Evolutionary conservation across 2,329 filamentous ascomycete species (phyloP), one percentile per base, ranked within the genome.

Genomic region (Fusarium nodosum): DNA sequence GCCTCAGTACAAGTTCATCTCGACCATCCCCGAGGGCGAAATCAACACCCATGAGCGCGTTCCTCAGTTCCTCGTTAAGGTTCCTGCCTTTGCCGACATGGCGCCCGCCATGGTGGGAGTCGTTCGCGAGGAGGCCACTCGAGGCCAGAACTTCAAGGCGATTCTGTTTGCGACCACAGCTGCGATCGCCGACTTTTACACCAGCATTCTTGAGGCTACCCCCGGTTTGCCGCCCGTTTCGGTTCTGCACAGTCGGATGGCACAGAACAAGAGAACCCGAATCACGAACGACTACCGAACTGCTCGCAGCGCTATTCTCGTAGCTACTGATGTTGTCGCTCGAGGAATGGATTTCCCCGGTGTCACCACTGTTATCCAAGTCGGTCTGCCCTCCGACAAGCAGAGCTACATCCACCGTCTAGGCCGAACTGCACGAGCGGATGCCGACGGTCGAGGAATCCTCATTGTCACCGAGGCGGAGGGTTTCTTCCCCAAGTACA

Each of bases 121-220:
- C 61, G 81, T 90, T 20, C 79, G 81, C 4, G 77, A 82, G 58
- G 85, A 87, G 67, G 76, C 78, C 12, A 73, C 77, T 6, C 75
- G 77, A 50, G 72, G 77, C 13, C 78, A 81, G 8, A 84, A 85
- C 2, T 94, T 97, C 87, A 97, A 97, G 81, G 92, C 92, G 31
- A 94, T 97, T 71, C 82, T 95, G 36, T 97, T 95, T 80, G 91
- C 91, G 69, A 90, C 90, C 56, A 88, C 87, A 0, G 86, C 86
- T 5, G 82, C 81, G 4, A 80, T 83, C 2, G 85, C 84, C 7
- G 84, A 83, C 41, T 83, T 87, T 48, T 85, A 87, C 73, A 80
- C 82, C 24, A 75, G 82, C 16, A 58, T 87, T 22, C 80, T 87
- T 5, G 77, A 76, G 28, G 66, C 72, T 22, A 71, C 82, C 22